phyloP scores from a whole-genome alignment of 495 filamentous ascomycete species.

The Annulohypoxylon nitens region DNA sequence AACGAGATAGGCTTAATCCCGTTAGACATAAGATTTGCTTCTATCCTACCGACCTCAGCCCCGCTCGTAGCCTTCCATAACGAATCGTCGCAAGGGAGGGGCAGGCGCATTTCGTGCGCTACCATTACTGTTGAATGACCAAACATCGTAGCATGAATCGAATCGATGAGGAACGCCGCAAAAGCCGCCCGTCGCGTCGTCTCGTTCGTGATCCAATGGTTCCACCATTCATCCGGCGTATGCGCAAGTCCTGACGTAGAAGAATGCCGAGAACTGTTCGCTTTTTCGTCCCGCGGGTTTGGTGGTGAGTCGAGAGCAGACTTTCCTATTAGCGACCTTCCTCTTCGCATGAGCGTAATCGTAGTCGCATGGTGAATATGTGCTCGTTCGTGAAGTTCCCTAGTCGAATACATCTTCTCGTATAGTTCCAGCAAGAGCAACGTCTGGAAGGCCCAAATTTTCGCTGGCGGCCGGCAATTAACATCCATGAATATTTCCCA shows the following conservation, averaged over 20 bases:
- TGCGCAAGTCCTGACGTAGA: slow-evolving; percentile 69
- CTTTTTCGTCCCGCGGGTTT: slow-evolving; percentile 74
- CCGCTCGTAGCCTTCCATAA: slow-evolving; percentile 94
- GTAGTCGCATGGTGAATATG: slow-evolving; percentile 98
- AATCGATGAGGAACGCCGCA: slow-evolving; percentile 95
- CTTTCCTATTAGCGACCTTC: slow-evolving; percentile 90
- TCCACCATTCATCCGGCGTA: slow-evolving; percentile 92
- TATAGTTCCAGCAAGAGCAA: slow-evolving; percentile 90
- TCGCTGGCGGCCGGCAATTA: slow-evolving; percentile 93
- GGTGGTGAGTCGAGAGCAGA: slow-evolving; percentile 89
- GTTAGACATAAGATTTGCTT: slow-evolving; percentile 82
- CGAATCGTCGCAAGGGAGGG: slow-evolving; percentile 92
- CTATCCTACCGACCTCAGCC: slow-evolving; percentile 87
- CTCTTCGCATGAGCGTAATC: slow-evolving; percentile 93
- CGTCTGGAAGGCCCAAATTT: slow-evolving; percentile 98
- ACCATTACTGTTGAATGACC: slow-evolving; percentile 98
- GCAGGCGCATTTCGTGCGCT: slow-evolving; percentile 92
- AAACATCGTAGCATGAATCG: slow-evolving; percentile 98
- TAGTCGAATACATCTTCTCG: slow-evolving; percentile 96
- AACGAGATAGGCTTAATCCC: slow-evolving; percentile 91
- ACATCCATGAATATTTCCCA: slow-evolving; percentile 93
- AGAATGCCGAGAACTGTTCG: slow-evolving; percentile 70
- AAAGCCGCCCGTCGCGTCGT: slow-evolving; percentile 91
- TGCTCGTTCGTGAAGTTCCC: slow-evolving; percentile 91
- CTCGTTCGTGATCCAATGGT: slow-evolving; percentile 95